Conservation (phyloP, 148 eudicot genomes). For the Rhododendron kiyosumense region DNA sequence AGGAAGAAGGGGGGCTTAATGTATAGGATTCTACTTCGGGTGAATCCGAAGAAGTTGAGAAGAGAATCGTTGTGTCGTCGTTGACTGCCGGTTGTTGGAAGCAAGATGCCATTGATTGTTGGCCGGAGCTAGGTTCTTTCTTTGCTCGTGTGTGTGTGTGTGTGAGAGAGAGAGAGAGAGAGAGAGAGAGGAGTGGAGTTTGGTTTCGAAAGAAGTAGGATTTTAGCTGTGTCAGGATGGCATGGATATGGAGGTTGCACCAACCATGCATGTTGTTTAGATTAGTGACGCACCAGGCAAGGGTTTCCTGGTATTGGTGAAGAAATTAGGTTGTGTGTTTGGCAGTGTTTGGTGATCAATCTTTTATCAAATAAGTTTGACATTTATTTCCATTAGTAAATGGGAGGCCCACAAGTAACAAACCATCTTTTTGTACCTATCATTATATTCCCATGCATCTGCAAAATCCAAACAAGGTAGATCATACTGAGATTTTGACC, state of each 20-base stretch:
- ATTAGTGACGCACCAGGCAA: background rate
- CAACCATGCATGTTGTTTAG: conserved; percentile 20
- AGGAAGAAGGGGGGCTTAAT: conserved; percentile 58
- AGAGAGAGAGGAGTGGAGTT: background rate
- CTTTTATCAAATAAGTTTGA: background rate
- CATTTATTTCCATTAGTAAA: background rate
- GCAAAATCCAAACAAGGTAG: background rate
- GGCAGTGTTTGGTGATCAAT: conserved; percentile 51
- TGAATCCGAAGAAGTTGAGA: conserved; percentile 45
- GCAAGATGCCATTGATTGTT: conserved; percentile 44
- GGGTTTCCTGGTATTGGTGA: conserved; percentile 7
- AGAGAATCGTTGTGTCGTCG: conserved; percentile 65
- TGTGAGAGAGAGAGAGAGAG: background rate
- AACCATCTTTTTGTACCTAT: background rate
- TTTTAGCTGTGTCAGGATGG: background rate
- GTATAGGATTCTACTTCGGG: conserved; percentile 36
- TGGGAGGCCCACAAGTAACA: background rate
- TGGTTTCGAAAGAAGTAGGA: background rate
- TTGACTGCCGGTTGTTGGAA: conserved; percentile 37
- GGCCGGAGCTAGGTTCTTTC: background rate
- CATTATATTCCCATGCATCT: background rate
- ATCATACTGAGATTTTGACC: background rate
- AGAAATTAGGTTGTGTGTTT: conserved; percentile 8
- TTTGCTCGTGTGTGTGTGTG: background rate
- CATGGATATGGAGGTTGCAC: conserved; percentile 29